phyloP scores from a whole-genome alignment of 192 early-diverging fungal genomes.

The Dissophora globulifera region DNA sequence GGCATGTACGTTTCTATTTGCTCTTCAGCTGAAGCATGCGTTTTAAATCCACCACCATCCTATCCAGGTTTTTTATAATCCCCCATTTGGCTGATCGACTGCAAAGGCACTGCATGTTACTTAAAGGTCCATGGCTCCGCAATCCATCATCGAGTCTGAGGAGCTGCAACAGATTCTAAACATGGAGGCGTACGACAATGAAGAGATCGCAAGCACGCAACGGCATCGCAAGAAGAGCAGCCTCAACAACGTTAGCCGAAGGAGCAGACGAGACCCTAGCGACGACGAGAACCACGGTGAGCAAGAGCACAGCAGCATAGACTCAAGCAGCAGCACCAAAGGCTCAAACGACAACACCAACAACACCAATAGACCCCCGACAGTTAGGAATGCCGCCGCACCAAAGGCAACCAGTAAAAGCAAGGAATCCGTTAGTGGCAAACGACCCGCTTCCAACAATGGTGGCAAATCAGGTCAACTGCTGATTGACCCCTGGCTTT shows the following conservation, averaged over 20 bases:
- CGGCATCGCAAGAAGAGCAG: conserved; percentile 1
- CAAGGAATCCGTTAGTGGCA: not conserved
- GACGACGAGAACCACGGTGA: not conserved
- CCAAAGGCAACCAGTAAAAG: too few species aligned
- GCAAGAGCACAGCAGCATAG: not conserved
- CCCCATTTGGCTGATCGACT: too few species aligned
- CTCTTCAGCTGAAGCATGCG: too few species aligned
- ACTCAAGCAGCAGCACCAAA: not conserved
- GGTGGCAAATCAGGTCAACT: conserved; percentile 45
- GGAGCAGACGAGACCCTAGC: not conserved
- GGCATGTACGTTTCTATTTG: too few species aligned
- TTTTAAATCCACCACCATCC: too few species aligned
- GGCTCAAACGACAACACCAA: not conserved
- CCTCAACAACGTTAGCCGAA: not conserved
- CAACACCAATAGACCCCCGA: not conserved
- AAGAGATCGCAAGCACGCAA: not conserved
- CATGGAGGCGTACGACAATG: conserved; percentile 12
- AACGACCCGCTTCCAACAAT: conserved; percentile 2
- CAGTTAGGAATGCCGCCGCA: too few species aligned
- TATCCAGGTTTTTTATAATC: too few species aligned
- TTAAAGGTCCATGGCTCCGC: not conserved
- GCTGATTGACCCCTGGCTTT: conserved; percentile 35
- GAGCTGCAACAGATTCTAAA: conserved; percentile 1
- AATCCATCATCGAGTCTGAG: conserved; percentile 3
- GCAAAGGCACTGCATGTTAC: too few species aligned